Evolutionary conservation across 1,284 basidiomycete species (phyloP).

Genomic region (Cutaneotrichosporon arboriforme): DNA sequence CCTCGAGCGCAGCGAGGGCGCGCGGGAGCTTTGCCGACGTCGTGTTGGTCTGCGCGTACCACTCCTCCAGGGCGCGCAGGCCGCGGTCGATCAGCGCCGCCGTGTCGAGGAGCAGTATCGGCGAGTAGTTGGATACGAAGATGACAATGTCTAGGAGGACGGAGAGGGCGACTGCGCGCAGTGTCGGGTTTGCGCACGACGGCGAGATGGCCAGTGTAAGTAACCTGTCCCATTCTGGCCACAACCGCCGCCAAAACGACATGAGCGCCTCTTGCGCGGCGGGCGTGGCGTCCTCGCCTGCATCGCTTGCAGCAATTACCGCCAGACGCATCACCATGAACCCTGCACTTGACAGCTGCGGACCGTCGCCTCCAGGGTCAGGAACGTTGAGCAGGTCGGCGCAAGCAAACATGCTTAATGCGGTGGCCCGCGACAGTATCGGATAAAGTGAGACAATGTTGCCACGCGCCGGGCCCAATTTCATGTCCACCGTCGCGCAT

Average conservation of each 20-base stretch:
- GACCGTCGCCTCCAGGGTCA: constrained; percentile 29
- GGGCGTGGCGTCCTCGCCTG: not conserved
- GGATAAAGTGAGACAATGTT: constrained; percentile 32
- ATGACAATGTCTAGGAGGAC: constrained; percentile 35
- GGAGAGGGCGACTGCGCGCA: constrained; percentile 28
- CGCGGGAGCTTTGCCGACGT: constrained; percentile 7
- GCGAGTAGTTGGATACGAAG: constrained; percentile 24
- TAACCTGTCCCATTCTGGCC: constrained; percentile 39
- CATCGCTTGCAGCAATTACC: constrained; percentile 19
- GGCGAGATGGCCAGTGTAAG: constrained; percentile 25
- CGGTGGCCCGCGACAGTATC: constrained; percentile 26
- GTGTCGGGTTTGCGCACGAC: constrained; percentile 28
- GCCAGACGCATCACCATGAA: constrained; percentile 28
- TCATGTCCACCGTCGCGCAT: constrained; percentile 22
- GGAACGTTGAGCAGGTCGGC: constrained; percentile 29
- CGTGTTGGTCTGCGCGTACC: constrained; percentile 1
- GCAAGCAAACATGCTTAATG: constrained; percentile 27
- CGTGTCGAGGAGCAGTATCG: constrained; percentile 22
- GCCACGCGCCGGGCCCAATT: constrained; percentile 10
- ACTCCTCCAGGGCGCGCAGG: constrained; percentile 18
- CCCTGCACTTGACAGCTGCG: constrained; percentile 27
- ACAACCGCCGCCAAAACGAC: constrained; percentile 32
- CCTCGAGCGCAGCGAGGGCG: constrained; percentile 11
- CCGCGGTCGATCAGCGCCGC: constrained; percentile 19
- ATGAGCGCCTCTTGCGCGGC: constrained; percentile 18